Evolutionary conservation across 148 eudicot species (phyloP).

Genomic region (Vaccinium vitisidaea): DNA sequence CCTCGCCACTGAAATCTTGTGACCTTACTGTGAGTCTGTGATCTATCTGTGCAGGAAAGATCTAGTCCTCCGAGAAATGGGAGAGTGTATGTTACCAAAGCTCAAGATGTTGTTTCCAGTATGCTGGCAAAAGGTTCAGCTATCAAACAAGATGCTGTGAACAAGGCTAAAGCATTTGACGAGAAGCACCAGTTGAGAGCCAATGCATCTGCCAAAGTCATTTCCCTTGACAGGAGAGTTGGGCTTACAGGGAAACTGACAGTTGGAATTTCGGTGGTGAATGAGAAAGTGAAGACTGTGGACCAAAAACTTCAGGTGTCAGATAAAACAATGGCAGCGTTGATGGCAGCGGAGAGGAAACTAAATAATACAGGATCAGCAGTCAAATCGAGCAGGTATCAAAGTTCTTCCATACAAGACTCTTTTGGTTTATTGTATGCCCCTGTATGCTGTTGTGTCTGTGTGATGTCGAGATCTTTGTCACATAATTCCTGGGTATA

Average conservation of each 20-base stretch:
- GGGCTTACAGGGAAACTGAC: constrained; percentile 81
- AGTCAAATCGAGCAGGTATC: constrained; percentile 93
- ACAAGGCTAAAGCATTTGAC: constrained; percentile 91
- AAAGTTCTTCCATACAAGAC: neutral
- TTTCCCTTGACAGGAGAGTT: constrained; percentile 77
- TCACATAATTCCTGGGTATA: neutral
- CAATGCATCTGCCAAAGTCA: constrained; percentile 83
- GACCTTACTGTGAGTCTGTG: neutral
- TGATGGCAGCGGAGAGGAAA: constrained; percentile 93
- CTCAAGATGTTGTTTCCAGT: constrained; percentile 92
- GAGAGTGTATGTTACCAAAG: constrained; percentile 70
- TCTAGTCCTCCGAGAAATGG: constrained; percentile 49
- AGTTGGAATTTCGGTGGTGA: constrained; percentile 87
- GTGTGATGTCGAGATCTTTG: neutral
- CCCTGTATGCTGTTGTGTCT: neutral
- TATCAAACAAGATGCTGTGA: constrained; percentile 80
- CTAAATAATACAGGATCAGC: constrained; percentile 83
- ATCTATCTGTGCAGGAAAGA: constrained; percentile 37
- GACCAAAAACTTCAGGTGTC: constrained; percentile 95
- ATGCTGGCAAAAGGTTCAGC: constrained; percentile 94
- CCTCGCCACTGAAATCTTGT: neutral
- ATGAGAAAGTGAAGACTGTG: constrained; percentile 91
- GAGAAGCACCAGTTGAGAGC: constrained; percentile 88
- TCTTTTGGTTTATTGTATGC: neutral
- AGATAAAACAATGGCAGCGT: constrained; percentile 92